Conservation (phyloP, 2,329 filamentous ascomycete genomes). For the Blastomyces emzantsi region DNA sequence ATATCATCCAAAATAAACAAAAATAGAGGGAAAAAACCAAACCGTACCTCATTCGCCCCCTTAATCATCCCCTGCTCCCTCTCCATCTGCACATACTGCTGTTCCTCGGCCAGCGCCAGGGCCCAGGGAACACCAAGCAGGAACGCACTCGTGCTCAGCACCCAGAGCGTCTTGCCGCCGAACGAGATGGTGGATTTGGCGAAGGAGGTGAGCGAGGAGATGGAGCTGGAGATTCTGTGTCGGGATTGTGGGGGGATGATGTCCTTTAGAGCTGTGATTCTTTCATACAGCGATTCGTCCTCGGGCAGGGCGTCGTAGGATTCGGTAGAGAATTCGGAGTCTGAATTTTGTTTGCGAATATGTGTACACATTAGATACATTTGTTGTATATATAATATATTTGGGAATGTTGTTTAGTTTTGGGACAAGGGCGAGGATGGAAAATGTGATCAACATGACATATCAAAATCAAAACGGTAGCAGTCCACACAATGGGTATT, state of each 20-base stretch:
- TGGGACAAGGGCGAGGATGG: too few species aligned
- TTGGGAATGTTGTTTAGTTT: background rate
- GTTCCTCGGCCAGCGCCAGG: conserved; percentile 87
- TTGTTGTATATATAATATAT: background rate
- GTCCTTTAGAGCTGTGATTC: conserved; percentile 63
- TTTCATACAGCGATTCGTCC: conserved; percentile 55
- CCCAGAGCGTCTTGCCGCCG: conserved; percentile 80
- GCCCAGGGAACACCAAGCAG: conserved; percentile 89
- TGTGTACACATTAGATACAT: background rate
- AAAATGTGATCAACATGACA: background rate
- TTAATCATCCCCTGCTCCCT: conserved; percentile 94
- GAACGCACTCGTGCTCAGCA: conserved; percentile 80
- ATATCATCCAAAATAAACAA: background rate
- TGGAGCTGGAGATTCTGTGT: conserved; percentile 55
- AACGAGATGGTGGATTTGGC: conserved; percentile 47
- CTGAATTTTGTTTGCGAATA: conserved; percentile 33
- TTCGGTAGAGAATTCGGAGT: conserved; percentile 77
- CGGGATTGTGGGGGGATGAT: conserved; percentile 66
- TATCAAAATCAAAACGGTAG: background rate
- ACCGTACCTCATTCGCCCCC: conserved; percentile 64
- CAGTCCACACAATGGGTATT: background rate
- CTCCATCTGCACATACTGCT: conserved; percentile 96
- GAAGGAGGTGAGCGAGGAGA: conserved; percentile 38
- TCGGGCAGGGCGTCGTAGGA: conserved; percentile 52
- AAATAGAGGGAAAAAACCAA: conserved; percentile 21